A percentile compares a stretch with the other conserved stretches of the same genome.
phyloP scores from a whole-genome alignment of 768 basidiomycete genomes.

The Epithele typhae region DNA sequence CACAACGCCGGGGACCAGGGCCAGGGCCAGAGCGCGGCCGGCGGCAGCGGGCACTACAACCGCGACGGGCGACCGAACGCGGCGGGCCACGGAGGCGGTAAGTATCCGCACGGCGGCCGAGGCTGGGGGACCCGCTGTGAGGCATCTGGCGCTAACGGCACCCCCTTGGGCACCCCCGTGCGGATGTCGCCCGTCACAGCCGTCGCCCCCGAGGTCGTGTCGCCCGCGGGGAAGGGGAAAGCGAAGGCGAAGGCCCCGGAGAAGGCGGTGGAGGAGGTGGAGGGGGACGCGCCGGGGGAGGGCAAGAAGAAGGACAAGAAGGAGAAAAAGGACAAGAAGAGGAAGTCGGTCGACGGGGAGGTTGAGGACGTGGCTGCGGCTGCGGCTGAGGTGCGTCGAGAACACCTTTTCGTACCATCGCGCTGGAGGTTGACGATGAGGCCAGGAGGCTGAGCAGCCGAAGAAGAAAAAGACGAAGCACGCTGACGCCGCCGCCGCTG shows the following conservation, averaged over 20 bases:
- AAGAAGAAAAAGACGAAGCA: slow-evolving; percentile 22
- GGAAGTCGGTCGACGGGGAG: slow-evolving; percentile 17
- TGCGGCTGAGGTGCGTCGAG: slow-evolving; percentile 11
- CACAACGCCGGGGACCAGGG: slow-evolving; percentile 1
- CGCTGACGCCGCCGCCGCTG: slow-evolving; percentile 4
- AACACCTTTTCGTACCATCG: background rate
- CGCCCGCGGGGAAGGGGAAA: slow-evolving; percentile 7
- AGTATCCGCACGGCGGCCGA: slow-evolving; percentile 21
- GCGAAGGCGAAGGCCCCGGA: slow-evolving; percentile 1
- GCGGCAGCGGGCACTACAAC: background rate
- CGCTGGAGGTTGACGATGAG: background rate
- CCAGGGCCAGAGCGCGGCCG: background rate
- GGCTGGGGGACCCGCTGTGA: slow-evolving; percentile 15
- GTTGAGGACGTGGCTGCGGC: slow-evolving; percentile 3
- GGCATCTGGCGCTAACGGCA: slow-evolving; percentile 64
- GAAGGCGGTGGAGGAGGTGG: background rate
- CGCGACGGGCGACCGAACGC: slow-evolving; percentile 9
- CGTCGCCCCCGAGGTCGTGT: slow-evolving; percentile 14
- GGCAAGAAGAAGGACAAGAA: slow-evolving; percentile 21
- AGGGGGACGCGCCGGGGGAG: slow-evolving; percentile 8
- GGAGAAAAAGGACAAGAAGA: slow-evolving; percentile 24
- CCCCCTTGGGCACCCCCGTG: slow-evolving; percentile 61
- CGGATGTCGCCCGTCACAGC: slow-evolving; percentile 44
- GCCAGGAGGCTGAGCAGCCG: slow-evolving; percentile 11
- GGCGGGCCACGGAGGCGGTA: slow-evolving; percentile 17